Base-by-base conservation (phyloP, 164 flowering plant species). In the Chimonanthus salicifolius region DNA sequence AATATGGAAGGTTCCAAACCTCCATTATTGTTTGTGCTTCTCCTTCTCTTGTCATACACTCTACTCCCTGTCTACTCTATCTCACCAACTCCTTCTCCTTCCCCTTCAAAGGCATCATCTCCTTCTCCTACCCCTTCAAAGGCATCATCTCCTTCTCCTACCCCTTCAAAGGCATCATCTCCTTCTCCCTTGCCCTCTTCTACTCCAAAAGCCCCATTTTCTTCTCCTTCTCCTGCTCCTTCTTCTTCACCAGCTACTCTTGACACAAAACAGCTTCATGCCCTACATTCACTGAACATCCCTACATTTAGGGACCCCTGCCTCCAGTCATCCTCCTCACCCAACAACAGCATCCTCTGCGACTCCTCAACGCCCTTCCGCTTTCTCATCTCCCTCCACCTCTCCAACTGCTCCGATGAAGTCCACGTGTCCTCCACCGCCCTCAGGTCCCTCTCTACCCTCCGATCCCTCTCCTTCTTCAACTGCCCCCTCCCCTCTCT, bases 291-390 rank as follows among this genome's bases (percentile, higher is more conserved):
- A n/a, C 92, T 95, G 78, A 77, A 82, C 82, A 78, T 92, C 75
- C 96, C 96, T 48, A 86, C 88, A n/a, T 62, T 85, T 18, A 85
- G 74, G 71, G 92, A 95, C 83, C 97, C 99, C 54, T 95, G 99
- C 76, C 49, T 79, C 9, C 88, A 79, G 51, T 85, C 84, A 49
- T 33, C 2, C 33, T 33, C 60, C 60, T 77, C 89, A 48, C 73
- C 74, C 76, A 77, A 79, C 83, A 80, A 82, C 79, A 78, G 88
- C 83, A 83, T 89, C 71, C 66, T 80, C 73, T 92, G 99, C 75
- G 95, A 95, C 87, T 33, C 84, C 76, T 64, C 85, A 71, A 71
- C 71, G 48, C 99, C 99, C 69, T 91, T 90, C 80, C 87, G 92
- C 80, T 97, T 88, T 84, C 91, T 95, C 80, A 4, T 83, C 82